Evolutionary conservation across 2,329 filamentous ascomycete species (phyloP).

Genomic region (Xylaria sp.): DNA sequence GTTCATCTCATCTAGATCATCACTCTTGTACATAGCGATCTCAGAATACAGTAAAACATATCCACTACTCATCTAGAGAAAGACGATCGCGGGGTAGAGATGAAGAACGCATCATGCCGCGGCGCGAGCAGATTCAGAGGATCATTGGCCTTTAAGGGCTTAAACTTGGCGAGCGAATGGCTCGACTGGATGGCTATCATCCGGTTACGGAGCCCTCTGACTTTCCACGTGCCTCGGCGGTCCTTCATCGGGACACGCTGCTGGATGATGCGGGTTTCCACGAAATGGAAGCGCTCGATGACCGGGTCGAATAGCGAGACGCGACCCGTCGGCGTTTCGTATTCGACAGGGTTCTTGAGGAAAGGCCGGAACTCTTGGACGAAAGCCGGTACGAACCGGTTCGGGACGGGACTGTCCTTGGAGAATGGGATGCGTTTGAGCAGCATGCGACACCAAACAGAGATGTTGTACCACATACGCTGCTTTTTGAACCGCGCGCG

Average conservation of each 20-base stretch:
- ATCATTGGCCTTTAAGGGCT: constrained; percentile 11
- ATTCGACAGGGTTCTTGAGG: constrained; percentile 46
- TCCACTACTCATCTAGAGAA: neutral
- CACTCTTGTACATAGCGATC: neutral
- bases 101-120: neutral
- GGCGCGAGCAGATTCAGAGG: constrained; percentile 26
- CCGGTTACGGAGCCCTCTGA: neutral
- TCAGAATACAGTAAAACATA: constrained; percentile 9
- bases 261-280: constrained; percentile 8
- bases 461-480: constrained; percentile 42
- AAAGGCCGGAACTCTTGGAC: constrained; percentile 56
- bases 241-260: constrained; percentile 16
- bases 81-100: neutral
- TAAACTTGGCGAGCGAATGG: constrained; percentile 29
- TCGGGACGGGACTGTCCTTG: constrained; percentile 11
- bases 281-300: constrained; percentile 12
- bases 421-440: constrained; percentile 22
- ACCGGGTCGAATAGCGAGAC: constrained; percentile 45
- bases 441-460: constrained; percentile 36
- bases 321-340: constrained; percentile 46
- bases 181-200: constrained; percentile 15
- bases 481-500: constrained; percentile 38
- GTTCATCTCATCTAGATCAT: constrained; percentile 10
- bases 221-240: neutral
- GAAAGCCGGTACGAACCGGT: constrained; percentile 47